Evolutionary conservation across 2,329 filamentous ascomycete species (phyloP), one percentile per base, ranked within the genome.

Genomic region (Dactylella cylindrospora): DNA sequence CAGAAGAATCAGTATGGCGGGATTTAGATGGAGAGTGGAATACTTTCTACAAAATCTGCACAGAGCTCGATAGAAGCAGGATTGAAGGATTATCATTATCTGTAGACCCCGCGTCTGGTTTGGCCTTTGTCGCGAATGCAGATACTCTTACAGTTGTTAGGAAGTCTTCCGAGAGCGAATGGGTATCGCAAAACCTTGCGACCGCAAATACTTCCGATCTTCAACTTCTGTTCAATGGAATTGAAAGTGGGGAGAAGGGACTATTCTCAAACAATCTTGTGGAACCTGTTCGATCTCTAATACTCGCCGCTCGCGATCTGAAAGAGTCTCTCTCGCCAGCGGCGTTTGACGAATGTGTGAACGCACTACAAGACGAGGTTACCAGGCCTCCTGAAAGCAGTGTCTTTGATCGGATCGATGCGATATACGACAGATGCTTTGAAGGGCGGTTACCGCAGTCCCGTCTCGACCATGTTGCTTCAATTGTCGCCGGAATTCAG

Each of bases 11-110:
- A 54, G 93, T 90, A 71, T 80, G 86, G 53, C 76, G 78, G 26
- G 84, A 88, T 25, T 84, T 85, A 47, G 86, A 93, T 70, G 79
- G 81, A 8, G 90, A 95, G 71, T 98, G 93, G 93, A 83, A 86
- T 65, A 82, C 87, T 44, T 95, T 95, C 73, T 95, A 90, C 75
- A 84, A 90, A 25, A 79, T 97, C 13, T 79, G 95, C 13, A 79
- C 87, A 9, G 90, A 95, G 71, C 76, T 98, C 32, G 90, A 97
- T 71, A 90, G 86, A 69, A 85, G 88, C 69, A 80, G 90, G 69
- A 85, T 86, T 13, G 90, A 96, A 70, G 85, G 88, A 0, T 74
- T 97, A 36, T 84, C 87, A 1, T 76, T 97, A 36, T 81, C 84
- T 0, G 83, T 88, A 51, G 93, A 97, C 69, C 72, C 79, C 0